Evolutionary conservation across 2,329 filamentous ascomycete genomes (phyloP).

Genomic region (Sclerotinia nivalis): DNA sequence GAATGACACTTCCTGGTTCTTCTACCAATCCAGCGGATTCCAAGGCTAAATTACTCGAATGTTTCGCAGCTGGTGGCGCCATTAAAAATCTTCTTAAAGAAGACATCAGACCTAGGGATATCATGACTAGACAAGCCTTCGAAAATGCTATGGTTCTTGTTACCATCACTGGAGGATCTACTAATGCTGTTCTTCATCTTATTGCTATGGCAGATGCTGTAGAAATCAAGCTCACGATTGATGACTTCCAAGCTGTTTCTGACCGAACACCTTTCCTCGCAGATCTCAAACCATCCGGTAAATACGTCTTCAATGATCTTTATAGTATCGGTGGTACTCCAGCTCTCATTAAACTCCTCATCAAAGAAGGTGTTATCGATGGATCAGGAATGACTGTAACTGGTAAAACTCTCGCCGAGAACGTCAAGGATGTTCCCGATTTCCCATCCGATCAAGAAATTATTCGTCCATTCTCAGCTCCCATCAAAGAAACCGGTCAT

Average conservation of each 20-base stretch:
- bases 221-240: constrained; percentile 78
- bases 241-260: constrained; percentile 82
- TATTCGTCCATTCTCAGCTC: constrained; percentile 66
- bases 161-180: constrained; percentile 80
- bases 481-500: constrained; percentile 71
- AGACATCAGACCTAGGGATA: constrained; percentile 75
- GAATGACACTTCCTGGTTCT: constrained; percentile 79
- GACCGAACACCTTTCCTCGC: constrained; percentile 78
- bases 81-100: constrained; percentile 74
- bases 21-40: constrained; percentile 78
- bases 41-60: constrained; percentile 70
- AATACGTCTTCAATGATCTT: constrained; percentile 62
- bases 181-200: constrained; percentile 81
- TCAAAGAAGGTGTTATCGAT: constrained; percentile 59
- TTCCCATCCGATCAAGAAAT: constrained; percentile 71
- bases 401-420: constrained; percentile 59
- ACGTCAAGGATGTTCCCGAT: constrained; percentile 58
- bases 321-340: constrained; percentile 59
- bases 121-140: constrained; percentile 77
- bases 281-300: constrained; percentile 76
- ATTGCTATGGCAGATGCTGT: constrained; percentile 83
- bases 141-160: constrained; percentile 84
- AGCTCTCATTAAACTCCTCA: constrained; percentile 56
- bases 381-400: constrained; percentile 62
- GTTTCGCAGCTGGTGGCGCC: constrained; percentile 67